Conservation (phyloP, 148 eudicot species). For the Persicaria maculosa region DNA sequence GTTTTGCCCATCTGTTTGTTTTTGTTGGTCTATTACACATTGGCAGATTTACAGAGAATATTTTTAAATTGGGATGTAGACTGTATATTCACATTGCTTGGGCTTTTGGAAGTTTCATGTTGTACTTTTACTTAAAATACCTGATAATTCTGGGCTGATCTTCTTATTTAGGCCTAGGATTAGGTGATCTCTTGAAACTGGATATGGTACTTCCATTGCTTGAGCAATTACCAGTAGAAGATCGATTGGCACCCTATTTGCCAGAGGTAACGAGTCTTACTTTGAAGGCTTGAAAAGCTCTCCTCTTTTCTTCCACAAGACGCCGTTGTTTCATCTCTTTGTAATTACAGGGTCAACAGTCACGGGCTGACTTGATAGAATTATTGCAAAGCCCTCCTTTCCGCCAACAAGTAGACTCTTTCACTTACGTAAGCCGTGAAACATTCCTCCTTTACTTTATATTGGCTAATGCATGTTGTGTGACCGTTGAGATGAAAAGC, state of each 20-base stretch:
- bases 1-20: not conserved
- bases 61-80: not conserved
- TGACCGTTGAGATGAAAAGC: not conserved
- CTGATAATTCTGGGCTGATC: not conserved
- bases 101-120: not conserved
- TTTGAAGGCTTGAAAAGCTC: not conserved
- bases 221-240: constrained; percentile 54
- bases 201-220: constrained; percentile 70
- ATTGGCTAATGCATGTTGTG: not conserved
- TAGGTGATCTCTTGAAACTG: constrained; percentile 91
- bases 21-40: not conserved
- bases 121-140: not conserved
- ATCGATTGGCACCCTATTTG: constrained; percentile 62
- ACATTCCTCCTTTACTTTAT: not conserved
- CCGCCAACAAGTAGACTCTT: constrained; percentile 96
- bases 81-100: too few species aligned
- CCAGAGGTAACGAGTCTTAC: constrained; percentile 60
- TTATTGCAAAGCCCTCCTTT: constrained; percentile 93
- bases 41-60: not conserved
- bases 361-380: constrained; percentile 65
- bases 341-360: constrained; percentile 61
- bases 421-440: constrained; percentile 70
- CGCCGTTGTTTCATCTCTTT: not conserved
- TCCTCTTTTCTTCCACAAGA: not conserved
- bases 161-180: constrained; percentile 58